These are phyloP conservation scores for Aspergillus sp. DNA, from an alignment of 2,329 filamentous ascomycete genomes.

Conservation along the genomic window DNA sequence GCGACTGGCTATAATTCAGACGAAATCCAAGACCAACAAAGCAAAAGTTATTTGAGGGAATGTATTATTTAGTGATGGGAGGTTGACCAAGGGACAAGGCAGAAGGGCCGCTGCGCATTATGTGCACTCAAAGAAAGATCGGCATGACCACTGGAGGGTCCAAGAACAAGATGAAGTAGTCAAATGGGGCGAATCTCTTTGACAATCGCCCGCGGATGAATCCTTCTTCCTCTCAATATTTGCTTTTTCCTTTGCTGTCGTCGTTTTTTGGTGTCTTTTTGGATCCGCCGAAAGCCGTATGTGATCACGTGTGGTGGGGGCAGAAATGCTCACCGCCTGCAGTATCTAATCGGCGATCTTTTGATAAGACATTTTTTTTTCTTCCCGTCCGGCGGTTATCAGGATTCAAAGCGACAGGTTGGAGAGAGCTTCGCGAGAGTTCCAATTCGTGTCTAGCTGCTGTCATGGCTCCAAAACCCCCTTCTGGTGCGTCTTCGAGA, in stretches of 20 bases:
- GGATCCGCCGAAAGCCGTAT: slow-evolving; percentile 6
- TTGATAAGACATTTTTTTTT: slow-evolving; percentile 23
- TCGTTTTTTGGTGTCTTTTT: no score
- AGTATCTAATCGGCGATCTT: slow-evolving; percentile 26
- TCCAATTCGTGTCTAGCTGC: slow-evolving; percentile 1
- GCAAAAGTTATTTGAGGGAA: not conserved
- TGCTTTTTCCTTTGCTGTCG: no score
- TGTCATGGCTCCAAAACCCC: slow-evolving; percentile 39
- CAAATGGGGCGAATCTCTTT: no score
- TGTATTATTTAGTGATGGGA: not conserved
- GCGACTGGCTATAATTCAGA: slow-evolving; percentile 12
- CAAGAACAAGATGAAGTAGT: no score
- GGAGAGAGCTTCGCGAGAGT: not conserved
- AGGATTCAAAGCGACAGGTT: no score
- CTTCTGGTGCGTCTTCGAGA: slow-evolving; percentile 40
- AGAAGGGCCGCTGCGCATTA: slow-evolving; percentile 13
- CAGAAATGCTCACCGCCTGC: slow-evolving; percentile 21
- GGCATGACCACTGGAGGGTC: slow-evolving; percentile 1
- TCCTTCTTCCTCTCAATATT: no score
- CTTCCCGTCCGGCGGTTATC: slow-evolving; percentile 1
- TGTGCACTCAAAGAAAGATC: slow-evolving; percentile 6
- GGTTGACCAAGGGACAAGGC: slow-evolving; percentile 4
- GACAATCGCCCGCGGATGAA: no score
- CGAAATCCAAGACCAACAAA: not conserved
- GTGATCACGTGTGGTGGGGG: slow-evolving; percentile 10